A percentile compares a stretch with the other conserved stretches of the same genome.
Conservation (phyloP, 2,329 filamentous ascomycete species). For the Paracamarosporium sp. region DNA sequence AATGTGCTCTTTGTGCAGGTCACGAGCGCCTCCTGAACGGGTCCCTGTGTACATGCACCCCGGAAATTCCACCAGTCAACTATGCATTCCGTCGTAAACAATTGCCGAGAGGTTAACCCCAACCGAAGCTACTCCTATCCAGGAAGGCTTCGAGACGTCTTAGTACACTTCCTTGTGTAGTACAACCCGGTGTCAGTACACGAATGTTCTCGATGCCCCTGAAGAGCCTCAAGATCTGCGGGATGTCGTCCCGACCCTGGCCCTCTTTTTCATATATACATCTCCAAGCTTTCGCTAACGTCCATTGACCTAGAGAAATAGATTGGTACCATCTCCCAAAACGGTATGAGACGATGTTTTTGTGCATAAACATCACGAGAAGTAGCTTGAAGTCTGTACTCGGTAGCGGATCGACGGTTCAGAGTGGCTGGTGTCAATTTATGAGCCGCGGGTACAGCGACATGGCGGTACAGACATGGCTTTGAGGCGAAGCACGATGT, state of each 20-base stretch:
- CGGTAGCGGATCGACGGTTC: constrained; percentile 9
- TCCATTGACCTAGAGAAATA: constrained; percentile 7
- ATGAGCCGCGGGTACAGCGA: neutral
- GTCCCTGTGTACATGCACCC: neutral
- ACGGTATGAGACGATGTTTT: constrained; percentile 1
- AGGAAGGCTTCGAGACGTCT: constrained; percentile 16
- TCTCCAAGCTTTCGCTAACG: neutral
- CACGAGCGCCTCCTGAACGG: neutral
- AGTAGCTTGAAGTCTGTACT: neutral
- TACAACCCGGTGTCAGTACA: neutral
- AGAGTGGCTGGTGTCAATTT: constrained; percentile 8
- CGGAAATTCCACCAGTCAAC: constrained; percentile 18
- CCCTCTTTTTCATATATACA: constrained; percentile 10
- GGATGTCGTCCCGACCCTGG: constrained; percentile 14
- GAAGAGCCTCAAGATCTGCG: constrained; percentile 12
- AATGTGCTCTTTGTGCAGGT: neutral
- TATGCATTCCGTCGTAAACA: constrained; percentile 6
- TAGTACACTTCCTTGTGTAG: neutral
- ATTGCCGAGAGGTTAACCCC: neutral
- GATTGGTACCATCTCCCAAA: constrained; percentile 9
- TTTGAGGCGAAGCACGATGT: neutral
- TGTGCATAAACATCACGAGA: constrained; percentile 10
- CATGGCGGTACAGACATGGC: neutral
- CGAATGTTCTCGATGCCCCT: constrained; percentile 5
- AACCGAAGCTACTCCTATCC: constrained; percentile 11